phyloP scores from a whole-genome alignment of 2,329 filamentous ascomycete genomes.

The Hymenoscyphus infarciens region DNA sequence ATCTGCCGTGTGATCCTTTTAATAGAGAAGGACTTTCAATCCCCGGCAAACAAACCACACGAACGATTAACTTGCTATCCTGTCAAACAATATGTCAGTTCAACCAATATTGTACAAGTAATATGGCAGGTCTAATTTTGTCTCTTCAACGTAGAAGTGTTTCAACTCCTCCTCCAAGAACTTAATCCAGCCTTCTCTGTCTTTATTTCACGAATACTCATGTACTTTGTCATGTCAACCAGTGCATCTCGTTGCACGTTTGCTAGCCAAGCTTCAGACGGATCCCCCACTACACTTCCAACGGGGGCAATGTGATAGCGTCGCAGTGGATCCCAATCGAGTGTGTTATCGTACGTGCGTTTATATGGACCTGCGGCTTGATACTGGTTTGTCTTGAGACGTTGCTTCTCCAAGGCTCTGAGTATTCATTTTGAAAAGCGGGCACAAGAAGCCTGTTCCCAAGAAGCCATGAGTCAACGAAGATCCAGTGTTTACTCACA shows the following conservation, averaged over 20 bases:
- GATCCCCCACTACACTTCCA: not conserved
- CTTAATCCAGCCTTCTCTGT: too few relatives aligned
- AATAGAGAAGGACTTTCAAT: too few relatives aligned
- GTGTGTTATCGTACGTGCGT: not conserved
- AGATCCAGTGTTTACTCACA: not conserved
- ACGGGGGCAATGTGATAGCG: not conserved
- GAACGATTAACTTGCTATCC: not conserved
- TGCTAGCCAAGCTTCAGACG: not conserved
- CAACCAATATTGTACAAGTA: not conserved
- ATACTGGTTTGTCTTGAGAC: too few relatives aligned
- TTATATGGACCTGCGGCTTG: not conserved
- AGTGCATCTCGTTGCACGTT: not conserved
- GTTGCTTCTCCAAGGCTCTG: not conserved
- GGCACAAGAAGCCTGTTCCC: not conserved
- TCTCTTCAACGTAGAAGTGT: not conserved
- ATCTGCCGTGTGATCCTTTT: too few relatives aligned
- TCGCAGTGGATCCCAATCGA: not conserved
- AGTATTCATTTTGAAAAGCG: not conserved
- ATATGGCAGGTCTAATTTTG: not conserved
- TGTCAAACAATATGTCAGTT: not conserved
- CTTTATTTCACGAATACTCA: not conserved
- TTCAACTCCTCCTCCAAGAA: not conserved
- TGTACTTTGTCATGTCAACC: not conserved
- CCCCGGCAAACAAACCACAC: not conserved
- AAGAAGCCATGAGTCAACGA: not conserved